Conservation (phyloP, 306 rosid species). For the Cucumis melo region DNA sequence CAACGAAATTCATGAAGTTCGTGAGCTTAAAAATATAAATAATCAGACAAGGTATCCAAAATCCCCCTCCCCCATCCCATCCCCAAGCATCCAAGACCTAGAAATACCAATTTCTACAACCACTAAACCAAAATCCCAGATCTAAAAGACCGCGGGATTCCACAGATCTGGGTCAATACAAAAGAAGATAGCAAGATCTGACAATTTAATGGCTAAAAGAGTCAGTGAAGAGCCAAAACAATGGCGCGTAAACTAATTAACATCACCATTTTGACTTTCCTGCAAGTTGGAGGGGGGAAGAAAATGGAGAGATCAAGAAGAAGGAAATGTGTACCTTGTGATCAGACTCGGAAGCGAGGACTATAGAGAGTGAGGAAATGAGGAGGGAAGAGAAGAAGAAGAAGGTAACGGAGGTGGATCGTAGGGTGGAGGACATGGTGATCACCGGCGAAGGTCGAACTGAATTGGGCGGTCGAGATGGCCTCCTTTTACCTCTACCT, state of each 20-base stretch:
- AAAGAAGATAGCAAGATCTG: not conserved
- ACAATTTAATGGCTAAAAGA: not conserved
- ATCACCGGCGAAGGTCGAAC: slow-evolving; percentile 20
- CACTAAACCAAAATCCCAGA: not conserved
- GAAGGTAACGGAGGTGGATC: slow-evolving; percentile 30
- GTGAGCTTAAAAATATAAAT: not conserved
- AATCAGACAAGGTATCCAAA: not conserved
- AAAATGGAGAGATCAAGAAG: slow-evolving; percentile 5
- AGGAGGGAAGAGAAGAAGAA: slow-evolving; percentile 20
- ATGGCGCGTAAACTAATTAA: not conserved
- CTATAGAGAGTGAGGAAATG: slow-evolving; percentile 23
- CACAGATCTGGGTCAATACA: slow-evolving; percentile 3
- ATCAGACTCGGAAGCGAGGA: slow-evolving; percentile 74
- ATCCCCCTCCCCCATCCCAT: not conserved
- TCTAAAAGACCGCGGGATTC: not conserved
- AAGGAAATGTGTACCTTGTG: slow-evolving; percentile 48
- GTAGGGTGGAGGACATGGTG: slow-evolving; percentile 58
- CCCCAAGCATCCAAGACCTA: not conserved
- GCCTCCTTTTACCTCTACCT: not conserved
- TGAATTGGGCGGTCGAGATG: slow-evolving; percentile 34
- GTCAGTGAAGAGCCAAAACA: not conserved
- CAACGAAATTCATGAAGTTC: not conserved
- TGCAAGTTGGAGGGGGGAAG: not conserved
- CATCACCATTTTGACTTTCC: not conserved
- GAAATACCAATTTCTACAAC: not conserved